These are phyloP conservation scores for Metschnikowia lochheadii DNA, from an alignment of 805 yeast species.

Conservation along the genomic window DNA sequence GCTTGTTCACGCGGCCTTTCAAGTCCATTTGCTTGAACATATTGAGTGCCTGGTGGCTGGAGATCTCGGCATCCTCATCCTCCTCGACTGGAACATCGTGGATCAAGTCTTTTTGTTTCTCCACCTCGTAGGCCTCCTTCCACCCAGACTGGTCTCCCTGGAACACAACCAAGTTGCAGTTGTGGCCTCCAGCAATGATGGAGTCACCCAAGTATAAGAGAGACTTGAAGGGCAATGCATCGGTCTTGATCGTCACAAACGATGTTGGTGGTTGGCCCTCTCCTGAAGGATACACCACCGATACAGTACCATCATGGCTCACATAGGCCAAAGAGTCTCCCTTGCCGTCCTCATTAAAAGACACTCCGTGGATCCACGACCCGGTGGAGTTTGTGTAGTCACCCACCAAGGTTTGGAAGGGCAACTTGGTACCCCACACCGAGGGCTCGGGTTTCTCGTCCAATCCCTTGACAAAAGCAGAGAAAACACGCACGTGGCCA, in stretches of 20 bases:
- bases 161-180: constrained; percentile 84
- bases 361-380: constrained; percentile 90
- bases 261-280: constrained; percentile 60
- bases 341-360: constrained; percentile 70
- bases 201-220: constrained; percentile 64
- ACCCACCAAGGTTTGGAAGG: constrained; percentile 88
- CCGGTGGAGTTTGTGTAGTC: constrained; percentile 66
- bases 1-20: constrained; percentile 70
- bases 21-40: constrained; percentile 95
- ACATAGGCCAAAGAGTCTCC: constrained; percentile 69
- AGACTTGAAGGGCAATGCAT: constrained; percentile 75
- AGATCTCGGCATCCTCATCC: constrained; percentile 52
- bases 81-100: constrained; percentile 43
- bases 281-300: constrained; percentile 73
- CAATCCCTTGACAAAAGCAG: constrained; percentile 83
- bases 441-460: constrained; percentile 79
- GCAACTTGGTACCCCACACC: constrained; percentile 92
- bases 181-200: constrained; percentile 86
- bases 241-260: constrained; percentile 55
- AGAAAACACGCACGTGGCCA: constrained; percentile 85
- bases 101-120: constrained; percentile 41
- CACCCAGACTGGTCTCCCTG: constrained; percentile 62
- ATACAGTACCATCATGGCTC: constrained; percentile 82
- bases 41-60: constrained; percentile 76
- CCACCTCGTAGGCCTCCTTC: constrained; percentile 58